Evolutionary conservation across 2,329 filamentous ascomycete genomes (phyloP).

Genomic region (Periconia digitata): DNA sequence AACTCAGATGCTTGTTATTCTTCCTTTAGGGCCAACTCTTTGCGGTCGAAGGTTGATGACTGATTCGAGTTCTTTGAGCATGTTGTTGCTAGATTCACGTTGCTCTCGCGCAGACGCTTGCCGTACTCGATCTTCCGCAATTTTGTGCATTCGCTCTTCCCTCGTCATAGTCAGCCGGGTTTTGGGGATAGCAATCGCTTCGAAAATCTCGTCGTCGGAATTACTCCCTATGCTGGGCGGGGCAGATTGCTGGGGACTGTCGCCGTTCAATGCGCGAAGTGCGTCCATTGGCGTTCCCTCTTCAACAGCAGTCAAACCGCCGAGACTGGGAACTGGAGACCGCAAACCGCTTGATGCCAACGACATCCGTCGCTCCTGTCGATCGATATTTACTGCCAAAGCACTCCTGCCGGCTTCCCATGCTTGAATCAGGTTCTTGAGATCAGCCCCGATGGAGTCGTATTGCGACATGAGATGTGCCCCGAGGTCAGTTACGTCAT

Average conservation of each 20-base stretch:
- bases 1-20: constrained; percentile 38
- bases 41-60: constrained; percentile 61
- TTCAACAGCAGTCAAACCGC: constrained; percentile 61
- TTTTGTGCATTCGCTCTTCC: constrained; percentile 84
- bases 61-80: constrained; percentile 91
- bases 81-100: constrained; percentile 78
- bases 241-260: constrained; percentile 49
- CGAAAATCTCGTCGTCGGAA: constrained; percentile 78
- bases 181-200: constrained; percentile 78
- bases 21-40: constrained; percentile 24
- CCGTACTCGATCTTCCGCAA: constrained; percentile 81
- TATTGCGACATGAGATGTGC: constrained; percentile 83
- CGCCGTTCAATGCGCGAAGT: constrained; percentile 76
- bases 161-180: constrained; percentile 70
- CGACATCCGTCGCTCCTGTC: constrained; percentile 66
- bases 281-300: constrained; percentile 66
- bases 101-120: constrained; percentile 73
- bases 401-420: constrained; percentile 72
- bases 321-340: constrained; percentile 58
- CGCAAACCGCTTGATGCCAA: constrained; percentile 53
- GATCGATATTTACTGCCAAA: constrained; percentile 77
- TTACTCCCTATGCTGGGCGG: constrained; percentile 53
- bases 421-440: constrained; percentile 60
- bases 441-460: constrained; percentile 87
- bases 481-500: constrained; percentile 70